These are phyloP conservation scores for Tulasnella sp. DNA, from an alignment of 768 basidiomycete genomes.

Conservation along the genomic window DNA sequence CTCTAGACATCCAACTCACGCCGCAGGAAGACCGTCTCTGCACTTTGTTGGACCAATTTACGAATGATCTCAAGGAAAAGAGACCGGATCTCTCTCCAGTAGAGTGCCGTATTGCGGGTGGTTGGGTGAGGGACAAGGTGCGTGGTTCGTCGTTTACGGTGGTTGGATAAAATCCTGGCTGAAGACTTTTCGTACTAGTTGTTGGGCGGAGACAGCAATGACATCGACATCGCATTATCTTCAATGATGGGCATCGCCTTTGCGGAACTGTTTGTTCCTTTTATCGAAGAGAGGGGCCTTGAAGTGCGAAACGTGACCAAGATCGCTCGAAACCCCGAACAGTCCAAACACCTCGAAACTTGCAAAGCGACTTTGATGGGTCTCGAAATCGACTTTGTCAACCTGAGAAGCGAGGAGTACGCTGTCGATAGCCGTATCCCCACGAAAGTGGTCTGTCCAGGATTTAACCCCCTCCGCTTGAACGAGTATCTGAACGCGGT, in stretches of 20 bases:
- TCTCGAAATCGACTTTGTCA: slow-evolving; percentile 88
- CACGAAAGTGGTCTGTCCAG: slow-evolving; percentile 65
- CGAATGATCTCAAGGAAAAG: slow-evolving; percentile 50
- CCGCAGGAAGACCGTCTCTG: slow-evolving; percentile 67
- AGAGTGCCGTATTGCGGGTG: slow-evolving; percentile 87
- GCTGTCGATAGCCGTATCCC: slow-evolving; percentile 85
- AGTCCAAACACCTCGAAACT: slow-evolving; percentile 97
- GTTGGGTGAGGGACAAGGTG: slow-evolving; percentile 99
- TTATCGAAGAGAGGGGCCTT: slow-evolving; percentile 52
- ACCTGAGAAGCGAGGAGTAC: slow-evolving; percentile 89
- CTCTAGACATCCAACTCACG: slow-evolving; percentile 43
- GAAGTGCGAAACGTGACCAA: slow-evolving; percentile 57
- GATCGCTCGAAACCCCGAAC: slow-evolving; percentile 91
- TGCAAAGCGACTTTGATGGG: slow-evolving; percentile 78
- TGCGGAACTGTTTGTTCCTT: slow-evolving; percentile 70
- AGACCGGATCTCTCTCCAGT: slow-evolving; percentile 49
- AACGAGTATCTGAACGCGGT: slow-evolving; percentile 1
- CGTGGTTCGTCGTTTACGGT: slow-evolving; percentile 29
- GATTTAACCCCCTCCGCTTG: neutral
- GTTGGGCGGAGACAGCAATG: slow-evolving; percentile 73
- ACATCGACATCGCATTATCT: slow-evolving; percentile 88
- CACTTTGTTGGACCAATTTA: slow-evolving; percentile 74
- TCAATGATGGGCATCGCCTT: slow-evolving; percentile 89
- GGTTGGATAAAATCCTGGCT: slow-evolving; percentile 25
- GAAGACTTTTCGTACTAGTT: slow-evolving; percentile 47